Base-by-base conservation (phyloP, 345 rosid species). In the Cochlearia excelsa region DNA sequence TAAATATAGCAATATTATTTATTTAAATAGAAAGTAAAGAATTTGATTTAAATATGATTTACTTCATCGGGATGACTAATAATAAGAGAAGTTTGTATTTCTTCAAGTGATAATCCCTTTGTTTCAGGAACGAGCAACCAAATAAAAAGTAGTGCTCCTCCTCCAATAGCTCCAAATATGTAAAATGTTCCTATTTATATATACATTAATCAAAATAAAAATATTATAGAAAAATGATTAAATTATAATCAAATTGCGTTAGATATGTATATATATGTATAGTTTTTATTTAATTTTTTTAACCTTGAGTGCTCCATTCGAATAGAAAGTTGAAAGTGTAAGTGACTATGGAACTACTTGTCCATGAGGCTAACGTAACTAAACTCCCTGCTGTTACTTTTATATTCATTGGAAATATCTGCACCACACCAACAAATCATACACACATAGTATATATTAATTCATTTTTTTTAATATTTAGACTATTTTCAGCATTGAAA, bases 71-170 rank as follows among this genome's bases (percentile, higher is more conserved):
- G 4, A 26, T 64, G 55, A 8, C 34, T 26, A 26, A 48, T 26
- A 26, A 48, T 60, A 30, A 81, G 41, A 2, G 61, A 57, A 29
- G 4, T 8, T 16, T 57, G 61, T 57, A 57, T 42, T 11, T 57
- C 49, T 57, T 86, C 95, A 26, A 86, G 74, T 3, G 90, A 82
- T 43, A 83, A 62, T 34, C 95, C 92, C 70, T 76, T 84, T 7
- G 95, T 86, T 60, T 86, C 90, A 0, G 95, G 92, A 26, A 84
- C 85, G 11, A 84, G 66, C 65, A 82, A 76, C 26, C 73, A 84
- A 4, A 83, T 83, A 4, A 90, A 90, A 43, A 81, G 39, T 46
- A 82, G 71, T 2, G 70, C 61, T 31, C 7, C 61, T 59, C 46
- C 70, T 3, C 44, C 46, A 1, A 71, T 2, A 8, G 8, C 70